Conservation (phyloP, 495 filamentous ascomycete species). For the Rusavskia elegans region DNA sequence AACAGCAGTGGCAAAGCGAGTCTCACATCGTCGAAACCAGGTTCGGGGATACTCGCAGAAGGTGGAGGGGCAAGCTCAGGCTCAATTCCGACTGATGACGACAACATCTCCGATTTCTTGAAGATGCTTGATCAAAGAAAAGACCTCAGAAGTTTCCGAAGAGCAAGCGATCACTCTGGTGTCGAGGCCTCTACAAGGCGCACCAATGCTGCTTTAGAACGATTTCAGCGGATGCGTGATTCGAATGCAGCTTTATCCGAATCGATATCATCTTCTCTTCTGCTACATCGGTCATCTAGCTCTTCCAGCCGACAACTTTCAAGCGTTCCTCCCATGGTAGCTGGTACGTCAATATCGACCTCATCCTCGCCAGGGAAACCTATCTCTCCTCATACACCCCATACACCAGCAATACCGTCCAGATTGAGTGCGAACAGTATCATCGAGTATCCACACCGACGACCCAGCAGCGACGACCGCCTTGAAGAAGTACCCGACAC, state of each 20-base stretch:
- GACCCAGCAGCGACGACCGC: conserved; percentile 11
- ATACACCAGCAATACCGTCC: conserved; percentile 84
- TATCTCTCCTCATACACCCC: conserved; percentile 82
- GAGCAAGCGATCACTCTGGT: conserved; percentile 27
- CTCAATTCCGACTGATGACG: conserved; percentile 72
- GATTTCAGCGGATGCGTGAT: conserved; percentile 73
- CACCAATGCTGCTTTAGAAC: conserved; percentile 53
- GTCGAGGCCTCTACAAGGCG: conserved; percentile 43
- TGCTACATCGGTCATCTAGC: conserved; percentile 65
- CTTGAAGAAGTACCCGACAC: conserved; percentile 22
- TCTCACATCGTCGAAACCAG: conserved; percentile 71
- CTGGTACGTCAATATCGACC: conserved; percentile 64
- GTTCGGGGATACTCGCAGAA: conserved; percentile 69
- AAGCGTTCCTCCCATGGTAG: conserved; percentile 71
- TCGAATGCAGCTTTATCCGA: conserved; percentile 75
- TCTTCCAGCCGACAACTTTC: conserved; percentile 74
- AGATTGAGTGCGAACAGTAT: conserved; percentile 79
- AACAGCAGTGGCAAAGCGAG: conserved; percentile 78
- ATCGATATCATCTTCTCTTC: conserved; percentile 70
- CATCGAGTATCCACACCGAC: conserved; percentile 45
- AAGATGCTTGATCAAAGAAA: conserved; percentile 71
- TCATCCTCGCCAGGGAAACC: conserved; percentile 86
- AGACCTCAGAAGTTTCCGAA: conserved; percentile 55
- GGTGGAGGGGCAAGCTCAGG: conserved; percentile 58
- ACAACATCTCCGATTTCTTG: conserved; percentile 83